Base-by-base conservation (phyloP, 306 rosid genomes). In the Potentilla sterilis region DNA sequence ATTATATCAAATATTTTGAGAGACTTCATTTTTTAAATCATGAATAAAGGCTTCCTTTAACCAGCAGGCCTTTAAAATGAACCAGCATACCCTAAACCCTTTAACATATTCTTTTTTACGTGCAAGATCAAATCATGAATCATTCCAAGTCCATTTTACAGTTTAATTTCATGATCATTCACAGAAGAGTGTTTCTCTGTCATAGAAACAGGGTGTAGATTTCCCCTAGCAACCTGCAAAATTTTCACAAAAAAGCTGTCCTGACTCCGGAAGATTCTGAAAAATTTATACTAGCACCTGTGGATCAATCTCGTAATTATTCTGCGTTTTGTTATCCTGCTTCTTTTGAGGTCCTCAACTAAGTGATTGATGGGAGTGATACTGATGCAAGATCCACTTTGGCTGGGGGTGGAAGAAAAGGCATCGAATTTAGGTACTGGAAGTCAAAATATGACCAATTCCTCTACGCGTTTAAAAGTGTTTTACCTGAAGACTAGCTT, bases 381-480 rank as follows among this genome's bases (percentile, higher is more conserved):
- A n/a, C n/a, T n/a, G n/a, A n/a, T n/a, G n/a, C n/a, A n/a, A n/a
- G 37, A 51, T 71, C 64, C 49, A 71, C 49, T 7, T 3, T 5
- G 52, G 35, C 67, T 11, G 38, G 44, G 5, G 64, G 46, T 51
- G 34, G 5, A 24, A 35, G 41, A 51, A 16, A 12, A 28, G 42
- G 24, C 44, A 72, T 40, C 6, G 12, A 55, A 72, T 51, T 72
- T 72, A 72, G 67, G 76, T 72, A 19, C n/a, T n/a, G n/a, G n/a
- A n/a, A n/a, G 67, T 72, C 1, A 72, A 55, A 40, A 40, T 38
- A 69, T 7, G 32, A 14, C 37, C 5, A 0, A 38, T 15, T 13
- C 22, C 2, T 9, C 14, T 11, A 41, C 68, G 68, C 44, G 44
- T 58, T 28, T 0, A 8, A 5, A 1, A 42, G 2, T 43, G 46